Conservation (phyloP, 2,329 filamentous ascomycete genomes). For the Phyllachora maydis region DNA sequence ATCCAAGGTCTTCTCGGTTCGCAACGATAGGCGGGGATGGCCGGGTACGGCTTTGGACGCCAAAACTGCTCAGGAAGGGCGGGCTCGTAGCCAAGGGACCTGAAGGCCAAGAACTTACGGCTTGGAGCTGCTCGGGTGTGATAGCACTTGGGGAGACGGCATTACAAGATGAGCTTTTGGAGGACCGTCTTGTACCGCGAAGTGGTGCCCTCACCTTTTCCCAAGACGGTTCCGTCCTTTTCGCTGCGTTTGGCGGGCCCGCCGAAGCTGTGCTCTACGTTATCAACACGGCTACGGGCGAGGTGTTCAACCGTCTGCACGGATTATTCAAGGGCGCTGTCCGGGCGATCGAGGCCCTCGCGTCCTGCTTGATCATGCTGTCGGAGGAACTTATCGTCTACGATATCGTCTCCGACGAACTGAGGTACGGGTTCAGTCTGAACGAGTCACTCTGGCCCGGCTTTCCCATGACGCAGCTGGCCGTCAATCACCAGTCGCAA, state of each 20-base stretch:
- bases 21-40: slow-evolving; percentile 73
- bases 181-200: slow-evolving; percentile 10
- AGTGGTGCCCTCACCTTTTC: slow-evolving; percentile 59
- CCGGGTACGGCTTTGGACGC: slow-evolving; percentile 61
- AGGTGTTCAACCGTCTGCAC: slow-evolving; percentile 43
- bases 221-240: slow-evolving; percentile 67
- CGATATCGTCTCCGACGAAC: slow-evolving; percentile 62
- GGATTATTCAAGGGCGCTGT: slow-evolving; percentile 46
- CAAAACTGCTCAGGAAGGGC: slow-evolving; percentile 45
- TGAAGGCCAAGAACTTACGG: slow-evolving; percentile 37
- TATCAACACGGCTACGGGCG: slow-evolving; percentile 51
- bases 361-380: slow-evolving; percentile 53
- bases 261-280: slow-evolving; percentile 47
- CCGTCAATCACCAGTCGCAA: slow-evolving; percentile 45
- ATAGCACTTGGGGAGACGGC: slow-evolving; percentile 25
- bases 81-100: slow-evolving; percentile 42
- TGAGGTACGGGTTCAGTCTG: slow-evolving; percentile 45
- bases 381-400: slow-evolving; percentile 59
- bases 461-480: slow-evolving; percentile 38
- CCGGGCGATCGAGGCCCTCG: slow-evolving; percentile 49
- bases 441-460: slow-evolving; percentile 16
- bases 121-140: slow-evolving; percentile 51
- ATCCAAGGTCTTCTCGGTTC: slow-evolving; percentile 51
- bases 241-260: slow-evolving; percentile 35
- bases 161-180: slow-evolving; percentile 6